phyloP scores from a whole-genome alignment of 371 early-diverging fungal species.

The Actinomucor elegans region DNA sequence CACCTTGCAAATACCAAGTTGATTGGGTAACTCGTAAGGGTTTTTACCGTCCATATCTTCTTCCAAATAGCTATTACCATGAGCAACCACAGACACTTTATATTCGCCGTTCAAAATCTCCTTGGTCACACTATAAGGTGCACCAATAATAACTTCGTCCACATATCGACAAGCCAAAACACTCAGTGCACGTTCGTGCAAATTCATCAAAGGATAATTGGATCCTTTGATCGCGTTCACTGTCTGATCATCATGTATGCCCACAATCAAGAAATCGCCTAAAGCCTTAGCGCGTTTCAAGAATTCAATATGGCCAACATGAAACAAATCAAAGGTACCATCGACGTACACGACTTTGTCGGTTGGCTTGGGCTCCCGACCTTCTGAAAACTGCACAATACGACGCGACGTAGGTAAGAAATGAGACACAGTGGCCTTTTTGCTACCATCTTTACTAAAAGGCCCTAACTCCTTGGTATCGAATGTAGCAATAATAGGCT shows the following conservation, averaged over 20 bases:
- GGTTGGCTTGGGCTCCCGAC: slow-evolving; percentile 66
- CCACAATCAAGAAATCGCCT: slow-evolving; percentile 92
- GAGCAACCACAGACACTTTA: slow-evolving; percentile 79
- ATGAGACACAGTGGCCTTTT: slow-evolving; percentile 60
- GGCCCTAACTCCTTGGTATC: slow-evolving; percentile 9
- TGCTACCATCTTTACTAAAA: slow-evolving; percentile 11
- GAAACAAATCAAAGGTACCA: slow-evolving; percentile 97
- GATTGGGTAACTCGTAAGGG: slow-evolving; percentile 83
- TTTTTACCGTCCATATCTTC: slow-evolving; percentile 74
- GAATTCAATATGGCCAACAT: slow-evolving; percentile 94
- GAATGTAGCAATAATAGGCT: slow-evolving; percentile 4
- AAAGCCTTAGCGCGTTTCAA: slow-evolving; percentile 83
- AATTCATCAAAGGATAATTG: slow-evolving; percentile 92
- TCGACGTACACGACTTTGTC: slow-evolving; percentile 90
- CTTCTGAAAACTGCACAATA: slow-evolving; percentile 88
- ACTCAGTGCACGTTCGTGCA: slow-evolving; percentile 89
- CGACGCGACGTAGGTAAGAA: slow-evolving; percentile 85
- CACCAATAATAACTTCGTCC: slow-evolving; percentile 89
- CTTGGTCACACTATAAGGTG: slow-evolving; percentile 82
- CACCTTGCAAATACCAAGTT: slow-evolving; percentile 71
- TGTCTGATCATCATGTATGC: slow-evolving; percentile 91
- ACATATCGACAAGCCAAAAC: slow-evolving; percentile 90
- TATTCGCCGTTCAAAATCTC: slow-evolving; percentile 79
- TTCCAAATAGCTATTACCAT: slow-evolving; percentile 66
- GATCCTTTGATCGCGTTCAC: slow-evolving; percentile 85